phyloP scores from a whole-genome alignment of 371 early-diverging fungal genomes.

The Nematocida parisii region DNA sequence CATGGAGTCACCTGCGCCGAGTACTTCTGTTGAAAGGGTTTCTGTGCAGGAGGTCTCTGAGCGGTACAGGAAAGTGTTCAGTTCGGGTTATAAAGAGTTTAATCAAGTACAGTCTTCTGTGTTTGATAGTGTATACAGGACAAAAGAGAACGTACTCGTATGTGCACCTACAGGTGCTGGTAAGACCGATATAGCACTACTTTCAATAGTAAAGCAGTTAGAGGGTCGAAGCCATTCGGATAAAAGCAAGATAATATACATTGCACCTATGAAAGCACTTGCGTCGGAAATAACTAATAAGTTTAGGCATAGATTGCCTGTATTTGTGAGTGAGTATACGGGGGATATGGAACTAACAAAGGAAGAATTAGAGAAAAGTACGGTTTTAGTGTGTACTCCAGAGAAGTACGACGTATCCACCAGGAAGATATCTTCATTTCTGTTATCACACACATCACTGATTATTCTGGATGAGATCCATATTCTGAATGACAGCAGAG shows the following conservation, averaged over 20 bases:
- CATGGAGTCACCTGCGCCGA: neutral
- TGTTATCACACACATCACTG: slow-evolving; percentile 74
- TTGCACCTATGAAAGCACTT: slow-evolving; percentile 99
- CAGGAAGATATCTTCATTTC: slow-evolving; percentile 75
- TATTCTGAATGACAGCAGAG: slow-evolving; percentile 93
- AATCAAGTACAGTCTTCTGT: slow-evolving; percentile 95
- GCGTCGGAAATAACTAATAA: slow-evolving; percentile 92
- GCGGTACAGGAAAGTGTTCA: slow-evolving; percentile 19
- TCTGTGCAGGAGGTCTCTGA: neutral
- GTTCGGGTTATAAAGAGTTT: slow-evolving; percentile 73
- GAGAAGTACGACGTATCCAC: slow-evolving; percentile 99
- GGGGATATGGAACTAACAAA: slow-evolving; percentile 91
- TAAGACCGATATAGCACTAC: slow-evolving; percentile 82
- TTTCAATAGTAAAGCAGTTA: slow-evolving; percentile 73
- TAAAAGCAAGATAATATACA: slow-evolving; percentile 82
- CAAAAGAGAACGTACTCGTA: slow-evolving; percentile 79
- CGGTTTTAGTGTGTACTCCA: slow-evolving; percentile 96
- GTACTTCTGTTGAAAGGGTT: neutral
- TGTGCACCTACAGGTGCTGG: slow-evolving; percentile 98
- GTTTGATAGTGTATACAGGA: slow-evolving; percentile 84
- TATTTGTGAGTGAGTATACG: slow-evolving; percentile 84
- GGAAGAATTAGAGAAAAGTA: slow-evolving; percentile 83
- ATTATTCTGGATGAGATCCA: slow-evolving; percentile 99
- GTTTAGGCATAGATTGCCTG: slow-evolving; percentile 77
- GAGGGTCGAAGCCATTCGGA: neutral